Conservation (phyloP, 2,329 filamentous ascomycete species). For the Calonectria multiphialidica region DNA sequence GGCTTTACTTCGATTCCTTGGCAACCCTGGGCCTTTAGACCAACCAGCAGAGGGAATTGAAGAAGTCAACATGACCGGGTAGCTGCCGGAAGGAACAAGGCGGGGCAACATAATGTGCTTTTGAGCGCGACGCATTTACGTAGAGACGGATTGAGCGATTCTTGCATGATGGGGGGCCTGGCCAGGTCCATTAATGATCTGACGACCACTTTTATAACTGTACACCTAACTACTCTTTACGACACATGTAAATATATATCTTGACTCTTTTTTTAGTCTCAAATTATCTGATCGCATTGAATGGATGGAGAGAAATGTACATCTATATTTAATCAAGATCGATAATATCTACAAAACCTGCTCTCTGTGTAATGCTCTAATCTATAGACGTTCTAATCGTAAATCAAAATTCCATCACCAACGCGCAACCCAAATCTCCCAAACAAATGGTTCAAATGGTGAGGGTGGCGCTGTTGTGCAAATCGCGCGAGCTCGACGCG, state of each 20-base stretch:
- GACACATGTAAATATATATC: not conserved
- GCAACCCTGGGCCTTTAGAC: not conserved
- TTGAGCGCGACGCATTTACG: not conserved
- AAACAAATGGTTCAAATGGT: not conserved
- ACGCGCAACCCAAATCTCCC: no score
- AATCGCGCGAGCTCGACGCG: not conserved
- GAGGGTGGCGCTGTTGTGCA: not conserved
- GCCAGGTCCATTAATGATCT: not conserved
- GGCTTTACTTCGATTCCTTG: conserved; percentile 15
- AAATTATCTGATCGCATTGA: no score
- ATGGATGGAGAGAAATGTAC: no score
- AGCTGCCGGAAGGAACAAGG: not conserved
- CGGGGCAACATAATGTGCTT: no score
- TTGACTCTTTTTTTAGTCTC: not conserved
- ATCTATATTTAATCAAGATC: not conserved
- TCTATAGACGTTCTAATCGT: not conserved
- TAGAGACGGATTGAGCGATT: not conserved
- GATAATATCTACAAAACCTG: not conserved
- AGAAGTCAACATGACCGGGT: not conserved
- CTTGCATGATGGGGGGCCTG: not conserved
- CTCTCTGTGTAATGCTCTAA: not conserved
- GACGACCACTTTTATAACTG: not conserved
- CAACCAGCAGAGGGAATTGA: not conserved
- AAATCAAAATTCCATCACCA: not conserved
- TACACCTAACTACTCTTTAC: not conserved